These are phyloP conservation scores for Mytilinidion resinicola DNA, from an alignment of 495 filamentous ascomycete species.

Conservation along the genomic window DNA sequence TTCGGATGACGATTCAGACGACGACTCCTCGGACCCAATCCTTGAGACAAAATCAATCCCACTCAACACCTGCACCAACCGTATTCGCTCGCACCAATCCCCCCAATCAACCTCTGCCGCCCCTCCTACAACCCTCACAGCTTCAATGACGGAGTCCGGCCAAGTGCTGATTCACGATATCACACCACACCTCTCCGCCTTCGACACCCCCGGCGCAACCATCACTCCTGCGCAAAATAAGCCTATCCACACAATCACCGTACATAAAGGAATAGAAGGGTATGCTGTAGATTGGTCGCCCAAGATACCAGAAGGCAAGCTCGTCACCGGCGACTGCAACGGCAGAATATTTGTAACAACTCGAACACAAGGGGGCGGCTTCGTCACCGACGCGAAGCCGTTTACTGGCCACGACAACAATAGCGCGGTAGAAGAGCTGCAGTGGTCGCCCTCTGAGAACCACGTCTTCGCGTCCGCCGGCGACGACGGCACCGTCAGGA, in stretches of 20 bases:
- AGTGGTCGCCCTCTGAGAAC: constrained; percentile 88
- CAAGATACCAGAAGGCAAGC: constrained; percentile 65
- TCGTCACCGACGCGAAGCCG: constrained; percentile 72
- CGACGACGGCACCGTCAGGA: constrained; percentile 86
- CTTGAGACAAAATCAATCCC: constrained; percentile 88
- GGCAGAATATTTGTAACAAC: constrained; percentile 84
- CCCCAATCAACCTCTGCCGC: constrained; percentile 61
- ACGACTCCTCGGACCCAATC: constrained; percentile 77
- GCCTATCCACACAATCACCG: constrained; percentile 74
- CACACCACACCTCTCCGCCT: constrained; percentile 74
- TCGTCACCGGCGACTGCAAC: constrained; percentile 85
- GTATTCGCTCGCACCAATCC: constrained; percentile 75
- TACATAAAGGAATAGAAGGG: constrained; percentile 80
- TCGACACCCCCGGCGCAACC: constrained; percentile 77
- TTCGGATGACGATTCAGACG: constrained; percentile 66
- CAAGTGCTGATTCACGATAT: constrained; percentile 91
- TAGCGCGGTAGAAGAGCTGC: constrained; percentile 84
- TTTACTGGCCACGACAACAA: constrained; percentile 81
- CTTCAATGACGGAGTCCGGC: constrained; percentile 82
- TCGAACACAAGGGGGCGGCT: constrained; percentile 76
- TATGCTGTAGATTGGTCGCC: constrained; percentile 95
- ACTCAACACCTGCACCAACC: constrained; percentile 79
- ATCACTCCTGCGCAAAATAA: constrained; percentile 77
- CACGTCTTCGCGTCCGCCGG: constrained; percentile 91
- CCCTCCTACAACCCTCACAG: constrained; percentile 73